These are phyloP conservation scores for Myxozyma mucilagina DNA, from an alignment of 805 yeast species.

Conservation along the genomic window DNA sequence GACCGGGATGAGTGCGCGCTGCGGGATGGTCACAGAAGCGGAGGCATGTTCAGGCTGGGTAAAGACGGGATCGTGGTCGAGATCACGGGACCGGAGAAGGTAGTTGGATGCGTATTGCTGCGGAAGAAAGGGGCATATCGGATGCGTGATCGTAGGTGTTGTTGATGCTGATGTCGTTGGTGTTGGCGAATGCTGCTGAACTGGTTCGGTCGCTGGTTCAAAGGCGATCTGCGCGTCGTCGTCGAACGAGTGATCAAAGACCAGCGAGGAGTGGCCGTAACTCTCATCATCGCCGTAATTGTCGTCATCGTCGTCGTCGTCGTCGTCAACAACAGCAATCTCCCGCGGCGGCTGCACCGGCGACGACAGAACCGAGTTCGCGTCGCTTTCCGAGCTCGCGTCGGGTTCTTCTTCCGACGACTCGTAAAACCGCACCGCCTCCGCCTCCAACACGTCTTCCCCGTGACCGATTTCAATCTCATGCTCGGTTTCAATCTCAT, in stretches of 20 bases:
- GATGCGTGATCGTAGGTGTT: slow-evolving; percentile 13
- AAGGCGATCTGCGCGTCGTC: slow-evolving; percentile 5
- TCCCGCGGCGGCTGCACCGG: no score
- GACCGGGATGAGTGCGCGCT: slow-evolving; percentile 33
- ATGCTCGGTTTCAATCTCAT: slow-evolving; percentile 7
- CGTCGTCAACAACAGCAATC: no score
- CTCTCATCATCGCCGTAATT: slow-evolving; percentile 10
- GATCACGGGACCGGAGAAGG: slow-evolving; percentile 18
- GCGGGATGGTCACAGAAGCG: no score
- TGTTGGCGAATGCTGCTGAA: slow-evolving; percentile 14
- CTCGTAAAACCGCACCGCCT: slow-evolving; percentile 26
- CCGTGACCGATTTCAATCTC: no score
- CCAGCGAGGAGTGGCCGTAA: not conserved
- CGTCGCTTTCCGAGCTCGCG: slow-evolving; percentile 20
- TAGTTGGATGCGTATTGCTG: slow-evolving; percentile 6
- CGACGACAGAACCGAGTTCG: no score
- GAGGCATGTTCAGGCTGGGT: no score
- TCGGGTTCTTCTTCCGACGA: slow-evolving; percentile 31
- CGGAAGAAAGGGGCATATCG: slow-evolving; percentile 1
- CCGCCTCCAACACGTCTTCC: no score
- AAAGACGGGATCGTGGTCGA: slow-evolving; percentile 11
- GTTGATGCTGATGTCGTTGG: not conserved
- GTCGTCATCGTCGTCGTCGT: no score
- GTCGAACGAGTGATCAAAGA: slow-evolving; percentile 4
- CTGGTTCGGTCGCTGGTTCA: no score